A percentile compares a stretch with the other conserved stretches of the same genome.
Conservation (phyloP, 768 basidiomycete species). For the Albatrellus ellisii region DNA sequence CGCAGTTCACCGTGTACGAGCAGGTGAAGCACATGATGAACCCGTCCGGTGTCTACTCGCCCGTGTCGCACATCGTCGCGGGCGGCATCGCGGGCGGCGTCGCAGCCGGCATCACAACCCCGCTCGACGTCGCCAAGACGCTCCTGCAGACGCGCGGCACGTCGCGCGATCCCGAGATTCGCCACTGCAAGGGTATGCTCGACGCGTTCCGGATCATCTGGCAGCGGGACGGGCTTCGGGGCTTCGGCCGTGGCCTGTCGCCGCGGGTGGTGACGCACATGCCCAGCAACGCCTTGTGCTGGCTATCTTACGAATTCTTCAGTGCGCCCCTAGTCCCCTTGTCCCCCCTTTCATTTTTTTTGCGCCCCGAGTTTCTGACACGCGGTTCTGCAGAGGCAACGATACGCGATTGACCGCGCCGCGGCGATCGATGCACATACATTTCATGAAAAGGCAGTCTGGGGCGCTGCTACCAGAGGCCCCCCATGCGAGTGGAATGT, state of each 20-base stretch:
- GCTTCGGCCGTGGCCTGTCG: constrained; percentile 77
- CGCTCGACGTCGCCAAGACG: constrained; percentile 95
- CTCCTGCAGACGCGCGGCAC: constrained; percentile 90
- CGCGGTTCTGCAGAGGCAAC: too few relatives aligned
- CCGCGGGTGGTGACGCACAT: constrained; percentile 91
- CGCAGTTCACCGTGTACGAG: constrained; percentile 96
- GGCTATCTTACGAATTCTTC: constrained; percentile 98
- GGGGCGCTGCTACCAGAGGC: too few relatives aligned
- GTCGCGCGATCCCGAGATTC: constrained; percentile 75
- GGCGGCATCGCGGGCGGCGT: constrained; percentile 90
- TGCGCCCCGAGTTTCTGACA: too few relatives aligned
- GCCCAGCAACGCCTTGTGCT: constrained; percentile 95
- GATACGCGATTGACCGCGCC: too few relatives aligned
- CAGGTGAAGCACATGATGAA: constrained; percentile 80
- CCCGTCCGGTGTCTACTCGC: constrained; percentile 78
- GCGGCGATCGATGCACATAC: too few relatives aligned
- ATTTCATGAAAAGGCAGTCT: too few relatives aligned
- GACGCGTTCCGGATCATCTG: constrained; percentile 88
- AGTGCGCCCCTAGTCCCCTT: constrained; percentile 46
- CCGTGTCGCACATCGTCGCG: constrained; percentile 82
- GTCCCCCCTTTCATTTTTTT: too few relatives aligned
- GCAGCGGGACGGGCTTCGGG: constrained; percentile 71
- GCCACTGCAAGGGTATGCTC: constrained; percentile 69
- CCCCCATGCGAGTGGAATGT: too few relatives aligned
- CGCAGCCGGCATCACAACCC: constrained; percentile 92